Percentiles rank a stretch among this genome's conserved stretches.
Evolutionary conservation across 1,139 yeast genomes (phyloP).

Genomic region (Debaryomycetaceae sp.): DNA sequence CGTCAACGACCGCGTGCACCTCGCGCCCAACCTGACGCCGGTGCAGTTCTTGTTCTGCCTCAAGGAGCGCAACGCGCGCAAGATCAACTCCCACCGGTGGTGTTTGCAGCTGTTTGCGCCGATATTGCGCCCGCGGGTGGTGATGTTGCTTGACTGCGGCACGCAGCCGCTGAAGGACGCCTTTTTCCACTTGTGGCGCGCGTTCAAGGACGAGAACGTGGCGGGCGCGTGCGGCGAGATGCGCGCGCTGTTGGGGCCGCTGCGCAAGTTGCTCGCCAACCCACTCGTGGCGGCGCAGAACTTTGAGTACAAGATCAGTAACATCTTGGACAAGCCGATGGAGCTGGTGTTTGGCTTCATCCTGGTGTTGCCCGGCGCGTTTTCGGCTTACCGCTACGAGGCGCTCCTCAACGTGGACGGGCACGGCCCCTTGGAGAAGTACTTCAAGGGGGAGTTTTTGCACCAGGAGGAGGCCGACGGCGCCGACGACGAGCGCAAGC

Average conservation of each 20-base stretch:
- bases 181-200: conserved; percentile 71
- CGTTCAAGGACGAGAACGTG: conserved; percentile 69
- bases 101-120: conserved; percentile 78
- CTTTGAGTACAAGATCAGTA: conserved; percentile 79
- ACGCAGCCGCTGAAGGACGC: conserved; percentile 72
- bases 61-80: conserved; percentile 70
- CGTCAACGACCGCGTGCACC: conserved; percentile 50
- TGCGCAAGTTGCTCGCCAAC: conserved; percentile 50
- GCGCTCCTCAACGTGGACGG: conserved; percentile 66
- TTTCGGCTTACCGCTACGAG: conserved; percentile 74
- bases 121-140: conserved; percentile 62
- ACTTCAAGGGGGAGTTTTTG: conserved; percentile 73
- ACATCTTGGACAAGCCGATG: conserved; percentile 78
- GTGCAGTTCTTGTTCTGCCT: conserved; percentile 73
- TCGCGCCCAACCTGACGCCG: conserved; percentile 60
- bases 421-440: conserved; percentile 70
- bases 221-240: conserved; percentile 91
- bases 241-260: conserved; percentile 61
- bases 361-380: conserved; percentile 81
- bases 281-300: conserved; percentile 84
- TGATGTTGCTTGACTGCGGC: conserved; percentile 75
- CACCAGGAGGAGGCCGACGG: conserved; percentile 38
- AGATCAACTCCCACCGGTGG: conserved; percentile 84
- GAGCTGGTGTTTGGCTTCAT: conserved; percentile 81
- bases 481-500: conserved; percentile 39